These are phyloP conservation scores for Albatrellus sp. DNA, from an alignment of 1,284 basidiomycete species.

Conservation along the genomic window DNA sequence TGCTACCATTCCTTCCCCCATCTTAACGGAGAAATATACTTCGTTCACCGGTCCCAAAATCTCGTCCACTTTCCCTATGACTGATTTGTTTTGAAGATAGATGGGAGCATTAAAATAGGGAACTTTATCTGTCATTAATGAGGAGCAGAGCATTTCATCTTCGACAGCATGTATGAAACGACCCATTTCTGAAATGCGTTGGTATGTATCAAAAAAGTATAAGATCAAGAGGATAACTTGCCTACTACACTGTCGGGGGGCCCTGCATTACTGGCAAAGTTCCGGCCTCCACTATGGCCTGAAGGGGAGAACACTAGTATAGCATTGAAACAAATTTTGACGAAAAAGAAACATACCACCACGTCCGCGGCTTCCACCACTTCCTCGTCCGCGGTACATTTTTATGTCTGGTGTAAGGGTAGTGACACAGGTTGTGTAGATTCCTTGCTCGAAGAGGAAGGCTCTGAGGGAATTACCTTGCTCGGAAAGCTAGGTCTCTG, in stretches of 20 bases:
- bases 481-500: too few species aligned
- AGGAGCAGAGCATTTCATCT: conserved; percentile 95
- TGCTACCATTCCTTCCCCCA: conserved; percentile 93
- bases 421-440: neutral
- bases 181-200: conserved; percentile 57
- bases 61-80: conserved; percentile 93
- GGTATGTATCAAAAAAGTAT: conserved; percentile 2
- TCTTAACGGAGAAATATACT: conserved; percentile 97
- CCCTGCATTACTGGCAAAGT: conserved; percentile 57
- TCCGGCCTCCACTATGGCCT: conserved; percentile 18
- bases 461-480: too few species aligned
- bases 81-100: conserved; percentile 96
- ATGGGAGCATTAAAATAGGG: conserved; percentile 99
- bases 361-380: conserved; percentile 16
- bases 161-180: conserved; percentile 91
- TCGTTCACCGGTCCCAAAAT: conserved; percentile 98
- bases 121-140: conserved; percentile 78
- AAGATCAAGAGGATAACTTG: conserved; percentile 21
- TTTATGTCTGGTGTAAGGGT: neutral
- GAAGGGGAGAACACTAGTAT: neutral
- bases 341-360: conserved; percentile 3
- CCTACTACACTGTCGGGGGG: conserved; percentile 81
- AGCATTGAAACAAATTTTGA: neutral
- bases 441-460: conserved; percentile 1
- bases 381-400: conserved; percentile 16